phyloP scores from a whole-genome alignment of 2,329 filamentous ascomycete species.

The Fusarium sp. region DNA sequence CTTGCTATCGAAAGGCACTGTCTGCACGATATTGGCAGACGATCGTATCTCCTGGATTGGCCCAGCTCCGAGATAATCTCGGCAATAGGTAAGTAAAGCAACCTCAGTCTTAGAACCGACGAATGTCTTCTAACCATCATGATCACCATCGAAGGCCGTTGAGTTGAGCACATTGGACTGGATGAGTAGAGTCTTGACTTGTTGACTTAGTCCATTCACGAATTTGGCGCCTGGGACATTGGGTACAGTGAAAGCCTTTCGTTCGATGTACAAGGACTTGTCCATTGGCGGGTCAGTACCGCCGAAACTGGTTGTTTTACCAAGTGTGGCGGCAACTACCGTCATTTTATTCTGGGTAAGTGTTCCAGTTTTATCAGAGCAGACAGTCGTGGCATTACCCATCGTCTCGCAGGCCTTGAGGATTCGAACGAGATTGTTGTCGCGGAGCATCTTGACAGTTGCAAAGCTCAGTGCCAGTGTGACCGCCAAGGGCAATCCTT shows the following conservation, averaged over 20 bases:
- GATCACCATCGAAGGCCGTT: constrained; percentile 64
- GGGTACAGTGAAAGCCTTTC: constrained; percentile 30
- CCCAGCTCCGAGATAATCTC: constrained; percentile 60
- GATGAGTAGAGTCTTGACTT: constrained; percentile 69
- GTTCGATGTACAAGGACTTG: constrained; percentile 33
- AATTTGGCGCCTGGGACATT: constrained; percentile 44
- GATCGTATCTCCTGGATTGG: constrained; percentile 57
- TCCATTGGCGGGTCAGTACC: constrained; percentile 35
- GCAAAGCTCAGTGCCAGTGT: constrained; percentile 75
- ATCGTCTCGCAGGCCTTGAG: constrained; percentile 76
- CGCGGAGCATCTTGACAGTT: constrained; percentile 74
- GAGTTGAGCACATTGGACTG: constrained; percentile 66
- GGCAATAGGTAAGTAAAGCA: constrained; percentile 60
- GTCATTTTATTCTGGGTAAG: constrained; percentile 75
- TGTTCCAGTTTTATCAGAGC: constrained; percentile 68
- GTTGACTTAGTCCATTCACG: constrained; percentile 29
- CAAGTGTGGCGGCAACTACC: constrained; percentile 74
- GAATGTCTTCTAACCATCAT: constrained; percentile 56
- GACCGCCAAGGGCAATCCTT: constrained; percentile 73
- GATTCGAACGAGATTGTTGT: constrained; percentile 75
- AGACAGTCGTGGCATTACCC: constrained; percentile 78
- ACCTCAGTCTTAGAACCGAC: constrained; percentile 67
- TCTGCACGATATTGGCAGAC: constrained; percentile 58
- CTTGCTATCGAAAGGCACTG: constrained; percentile 63
- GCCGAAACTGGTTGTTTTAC: constrained; percentile 51